Conservation (phyloP, 2,329 filamentous ascomycete genomes). For the Pestalotiopsis sp. region DNA sequence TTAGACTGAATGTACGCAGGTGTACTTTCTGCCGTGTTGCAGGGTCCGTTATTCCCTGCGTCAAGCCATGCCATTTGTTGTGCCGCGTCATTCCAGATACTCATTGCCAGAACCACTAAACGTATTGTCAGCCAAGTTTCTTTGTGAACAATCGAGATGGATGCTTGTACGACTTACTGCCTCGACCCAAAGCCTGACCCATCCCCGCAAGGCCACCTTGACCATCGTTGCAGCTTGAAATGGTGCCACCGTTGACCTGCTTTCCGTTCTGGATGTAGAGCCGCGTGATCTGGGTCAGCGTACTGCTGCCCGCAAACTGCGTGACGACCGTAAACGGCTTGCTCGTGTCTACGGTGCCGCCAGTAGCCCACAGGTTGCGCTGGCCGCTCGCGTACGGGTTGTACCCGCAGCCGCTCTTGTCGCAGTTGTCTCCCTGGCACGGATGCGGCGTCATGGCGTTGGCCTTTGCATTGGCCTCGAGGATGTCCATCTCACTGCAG, state of each 20-base stretch:
- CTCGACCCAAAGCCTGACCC: slow-evolving; percentile 43
- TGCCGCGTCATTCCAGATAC: slow-evolving; percentile 67
- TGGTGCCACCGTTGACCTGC: slow-evolving; percentile 55
- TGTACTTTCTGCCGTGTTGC: slow-evolving; percentile 53
- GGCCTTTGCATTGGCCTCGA: slow-evolving; percentile 6
- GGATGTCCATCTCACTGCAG: slow-evolving; percentile 71
- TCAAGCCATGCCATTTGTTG: slow-evolving; percentile 78
- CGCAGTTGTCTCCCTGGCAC: not conserved
- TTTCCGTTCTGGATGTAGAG: slow-evolving; percentile 38
- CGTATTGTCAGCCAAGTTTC: not conserved
- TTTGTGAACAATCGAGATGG: no score
- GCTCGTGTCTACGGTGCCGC: slow-evolving; percentile 54
- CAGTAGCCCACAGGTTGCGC: not conserved
- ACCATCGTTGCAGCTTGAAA: slow-evolving; percentile 58
- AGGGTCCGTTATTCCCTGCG: slow-evolving; percentile 64
- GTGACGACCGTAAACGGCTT: slow-evolving; percentile 51
- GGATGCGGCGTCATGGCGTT: slow-evolving; percentile 6
- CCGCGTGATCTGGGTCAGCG: slow-evolving; percentile 12
- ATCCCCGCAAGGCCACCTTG: slow-evolving; percentile 64
- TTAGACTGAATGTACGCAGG: slow-evolving; percentile 52
- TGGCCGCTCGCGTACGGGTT: slow-evolving; percentile 2
- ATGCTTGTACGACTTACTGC: slow-evolving; percentile 8
- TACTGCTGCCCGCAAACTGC: slow-evolving; percentile 8
- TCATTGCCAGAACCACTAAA: slow-evolving; percentile 50
- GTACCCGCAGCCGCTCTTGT: slow-evolving; percentile 8